A percentile compares a stretch with the other conserved stretches of the same genome.
Evolutionary conservation across 2,329 filamentous ascomycete genomes (phyloP).

Genomic region (Proliferodiscus dingleyae): DNA sequence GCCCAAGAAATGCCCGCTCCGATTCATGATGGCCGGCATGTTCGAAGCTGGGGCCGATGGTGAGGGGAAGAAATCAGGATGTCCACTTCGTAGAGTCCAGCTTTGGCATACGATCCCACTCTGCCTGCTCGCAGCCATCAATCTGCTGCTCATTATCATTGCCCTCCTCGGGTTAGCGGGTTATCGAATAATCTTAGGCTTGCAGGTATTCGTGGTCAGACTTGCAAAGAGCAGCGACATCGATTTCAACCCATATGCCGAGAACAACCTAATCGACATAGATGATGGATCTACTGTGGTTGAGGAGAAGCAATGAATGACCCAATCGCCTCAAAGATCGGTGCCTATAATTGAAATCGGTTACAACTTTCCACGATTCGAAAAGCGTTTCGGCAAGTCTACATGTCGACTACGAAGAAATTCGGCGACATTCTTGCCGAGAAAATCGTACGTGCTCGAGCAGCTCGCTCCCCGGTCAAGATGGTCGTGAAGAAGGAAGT

Average conservation of each 20-base stretch:
- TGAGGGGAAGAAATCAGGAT: conserved; percentile 14
- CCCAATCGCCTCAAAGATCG: not conserved
- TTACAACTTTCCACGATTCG: conserved; percentile 18
- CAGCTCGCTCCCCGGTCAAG: conserved; percentile 22
- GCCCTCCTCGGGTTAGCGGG: conserved; percentile 25
- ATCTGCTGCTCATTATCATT: conserved; percentile 25
- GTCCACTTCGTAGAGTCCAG: conserved; percentile 24
- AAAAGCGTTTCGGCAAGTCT: conserved; percentile 18
- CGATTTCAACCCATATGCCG: conserved; percentile 10
- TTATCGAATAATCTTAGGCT: conserved; percentile 20
- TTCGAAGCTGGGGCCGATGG: conserved; percentile 16
- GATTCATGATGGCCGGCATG: conserved; percentile 23
- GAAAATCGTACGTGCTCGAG: conserved; percentile 20
- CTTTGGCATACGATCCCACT: conserved; percentile 28
- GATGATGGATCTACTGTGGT: conserved; percentile 10
- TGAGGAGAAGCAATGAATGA: conserved; percentile 6
- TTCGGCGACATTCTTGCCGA: conserved; percentile 20
- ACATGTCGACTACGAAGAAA: conserved; percentile 18
- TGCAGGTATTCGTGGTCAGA: conserved; percentile 13
- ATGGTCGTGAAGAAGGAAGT: conserved; percentile 28
- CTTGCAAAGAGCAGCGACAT: conserved; percentile 13
- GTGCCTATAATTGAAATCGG: not conserved
- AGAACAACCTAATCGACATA: conserved; percentile 7
- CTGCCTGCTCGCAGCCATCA: conserved; percentile 25
- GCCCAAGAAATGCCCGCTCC: conserved; percentile 23